phyloP scores from a whole-genome alignment of 352 stramenopile species.

The Pseudoperonospora humuli region DNA sequence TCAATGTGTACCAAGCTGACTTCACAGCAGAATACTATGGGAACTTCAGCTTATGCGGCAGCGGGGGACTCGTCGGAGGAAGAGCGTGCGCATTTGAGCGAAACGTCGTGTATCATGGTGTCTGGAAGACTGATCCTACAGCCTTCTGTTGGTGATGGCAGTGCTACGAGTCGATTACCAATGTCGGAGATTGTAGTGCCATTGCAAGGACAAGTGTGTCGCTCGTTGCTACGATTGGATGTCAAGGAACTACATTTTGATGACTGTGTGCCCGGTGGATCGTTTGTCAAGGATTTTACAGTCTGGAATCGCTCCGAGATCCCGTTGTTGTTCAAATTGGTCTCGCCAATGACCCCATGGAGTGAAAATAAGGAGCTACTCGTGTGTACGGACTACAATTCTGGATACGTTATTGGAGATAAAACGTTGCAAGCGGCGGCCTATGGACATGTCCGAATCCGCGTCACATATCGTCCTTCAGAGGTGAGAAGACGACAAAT shows the following conservation, averaged over 20 bases:
- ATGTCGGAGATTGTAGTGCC: conserved; percentile 64
- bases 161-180: conserved; percentile 16
- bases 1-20: conserved; percentile 63
- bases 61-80: conserved; percentile 76
- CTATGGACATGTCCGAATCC: conserved; percentile 80
- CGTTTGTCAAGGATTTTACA: conserved; percentile 87
- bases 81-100: conserved; percentile 70
- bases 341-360: conserved; percentile 61
- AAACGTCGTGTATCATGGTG: conserved; percentile 77
- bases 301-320: conserved; percentile 88
- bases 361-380: conserved; percentile 64
- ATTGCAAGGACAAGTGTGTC: conserved; percentile 75
- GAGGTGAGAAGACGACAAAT: conserved; percentile 45
- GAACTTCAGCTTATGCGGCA: conserved; percentile 11
- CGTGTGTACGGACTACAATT: conserved; percentile 84
- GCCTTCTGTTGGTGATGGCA: conserved; percentile 28
- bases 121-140: conserved; percentile 57
- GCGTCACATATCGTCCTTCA: conserved; percentile 74
- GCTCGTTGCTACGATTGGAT: conserved; percentile 74
- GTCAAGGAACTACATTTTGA: conserved; percentile 87
- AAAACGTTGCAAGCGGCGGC: conserved; percentile 74
- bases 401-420: conserved; percentile 73
- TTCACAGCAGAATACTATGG: conserved; percentile 17
- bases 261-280: conserved; percentile 77
- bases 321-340: conserved; percentile 76